Conservation (phyloP, 176 grass and related monocot genomes). For the Triticum turgidum region DNA sequence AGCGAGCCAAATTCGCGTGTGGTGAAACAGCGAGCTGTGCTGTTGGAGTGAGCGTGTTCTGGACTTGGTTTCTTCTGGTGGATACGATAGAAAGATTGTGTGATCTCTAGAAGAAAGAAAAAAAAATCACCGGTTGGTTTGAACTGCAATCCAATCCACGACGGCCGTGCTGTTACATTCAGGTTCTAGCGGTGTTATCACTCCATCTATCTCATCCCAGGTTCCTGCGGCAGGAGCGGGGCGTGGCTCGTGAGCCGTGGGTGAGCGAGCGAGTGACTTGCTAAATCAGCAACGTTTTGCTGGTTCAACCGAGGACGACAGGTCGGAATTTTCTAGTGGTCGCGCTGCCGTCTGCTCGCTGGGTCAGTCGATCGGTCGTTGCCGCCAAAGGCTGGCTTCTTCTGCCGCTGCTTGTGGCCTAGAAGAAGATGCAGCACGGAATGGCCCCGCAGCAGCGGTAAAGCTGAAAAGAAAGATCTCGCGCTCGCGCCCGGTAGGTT, state of each 20-base stretch:
- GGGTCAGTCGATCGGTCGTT: neutral
- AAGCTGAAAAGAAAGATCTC: conserved; percentile 19
- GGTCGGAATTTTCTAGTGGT: conserved; percentile 9
- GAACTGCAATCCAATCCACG: neutral
- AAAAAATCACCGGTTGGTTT: neutral
- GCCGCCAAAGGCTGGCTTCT: neutral
- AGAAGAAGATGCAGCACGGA: neutral
- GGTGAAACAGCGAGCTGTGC: conserved; percentile 18
- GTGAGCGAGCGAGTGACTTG: conserved; percentile 23
- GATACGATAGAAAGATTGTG: neutral
- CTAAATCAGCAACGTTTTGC: conserved; percentile 42
- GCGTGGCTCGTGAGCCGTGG: neutral
- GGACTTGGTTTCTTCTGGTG: neutral
- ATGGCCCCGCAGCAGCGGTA: neutral
- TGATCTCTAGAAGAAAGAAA: neutral
- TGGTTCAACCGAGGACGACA: conserved; percentile 35
- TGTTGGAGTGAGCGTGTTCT: neutral
- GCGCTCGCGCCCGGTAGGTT: neutral
- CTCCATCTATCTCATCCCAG: neutral
- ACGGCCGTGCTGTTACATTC: neutral
- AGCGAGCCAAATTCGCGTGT: neutral
- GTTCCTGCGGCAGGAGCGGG: conserved; percentile 16
- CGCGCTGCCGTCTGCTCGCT: neutral
- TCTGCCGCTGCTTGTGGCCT: conserved; percentile 9
- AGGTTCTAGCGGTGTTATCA: neutral